Conservation (phyloP, 176 grass and related monocot genomes). For the Hordeum marinum region DNA sequence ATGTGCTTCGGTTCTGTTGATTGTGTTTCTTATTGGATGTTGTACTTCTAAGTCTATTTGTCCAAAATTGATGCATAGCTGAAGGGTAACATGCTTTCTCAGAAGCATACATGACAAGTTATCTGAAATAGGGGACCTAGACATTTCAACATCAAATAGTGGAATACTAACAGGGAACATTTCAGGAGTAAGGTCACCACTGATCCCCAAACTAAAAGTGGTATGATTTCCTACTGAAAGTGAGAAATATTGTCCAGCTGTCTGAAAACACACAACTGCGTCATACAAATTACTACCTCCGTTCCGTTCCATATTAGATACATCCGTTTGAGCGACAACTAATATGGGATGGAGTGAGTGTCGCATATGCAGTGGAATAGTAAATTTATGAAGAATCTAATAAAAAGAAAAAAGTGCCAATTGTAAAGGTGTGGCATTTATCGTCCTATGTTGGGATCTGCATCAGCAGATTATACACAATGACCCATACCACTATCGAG, state of each 20-base stretch:
- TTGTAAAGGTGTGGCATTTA: not conserved
- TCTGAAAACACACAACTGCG: not conserved
- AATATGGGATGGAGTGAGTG: not conserved
- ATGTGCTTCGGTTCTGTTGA: not conserved
- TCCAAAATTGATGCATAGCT: not conserved
- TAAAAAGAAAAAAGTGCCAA: not conserved
- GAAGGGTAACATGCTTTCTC: not conserved
- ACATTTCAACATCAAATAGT: not conserved
- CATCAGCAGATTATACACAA: not conserved
- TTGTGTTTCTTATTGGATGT: not conserved
- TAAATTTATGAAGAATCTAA: not conserved
- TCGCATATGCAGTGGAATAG: not conserved
- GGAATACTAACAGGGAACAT: not conserved
- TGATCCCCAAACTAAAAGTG: not conserved
- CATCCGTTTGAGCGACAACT: too few relatives aligned
- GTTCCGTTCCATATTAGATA: too few relatives aligned
- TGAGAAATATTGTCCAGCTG: slow-evolving; percentile 1
- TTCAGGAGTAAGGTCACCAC: not conserved
- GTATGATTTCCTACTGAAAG: not conserved
- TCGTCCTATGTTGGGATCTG: not conserved
- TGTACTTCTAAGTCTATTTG: not conserved
- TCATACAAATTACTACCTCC: not conserved
- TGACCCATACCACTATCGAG: not conserved
- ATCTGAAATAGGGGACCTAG: not conserved
- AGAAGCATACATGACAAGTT: slow-evolving; percentile 12